Base-by-base conservation (phyloP, 2,329 filamentous ascomycete species). In the Dendryphion nanum region DNA sequence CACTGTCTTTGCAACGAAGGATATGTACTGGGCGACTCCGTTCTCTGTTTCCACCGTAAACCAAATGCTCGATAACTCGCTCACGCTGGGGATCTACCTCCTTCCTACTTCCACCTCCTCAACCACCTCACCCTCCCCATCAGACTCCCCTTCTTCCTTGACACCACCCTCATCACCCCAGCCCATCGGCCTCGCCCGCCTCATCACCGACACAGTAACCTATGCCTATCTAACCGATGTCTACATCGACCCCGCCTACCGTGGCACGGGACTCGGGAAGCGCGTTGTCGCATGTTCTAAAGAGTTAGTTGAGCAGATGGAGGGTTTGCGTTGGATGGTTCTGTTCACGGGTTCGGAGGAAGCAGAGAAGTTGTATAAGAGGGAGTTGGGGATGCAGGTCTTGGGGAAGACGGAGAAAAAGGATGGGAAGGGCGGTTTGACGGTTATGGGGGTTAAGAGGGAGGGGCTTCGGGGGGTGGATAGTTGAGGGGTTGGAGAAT, bases 221-320 rank as follows among this genome's bases (percentile, higher is more conserved):
- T 47, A 44, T 17, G 20, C 31, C 2, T 44, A 40, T 15, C 23
- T 47, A 6, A 47, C 41, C 13, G 41, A 47, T 19, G 44, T 47
- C n/a, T 47, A 38, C 19, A 16, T 47, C 6, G 33, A 39, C 13
- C 38, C 41, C 3, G 7, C 24, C 5, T 28, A 30, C 18, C 41
- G 44, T 14, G 41, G 41, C 6, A 33, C 33, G 13, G 44, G 44
- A 4, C 21, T 44, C 10, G 44, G 41, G n/a, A 30, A 31, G 6
- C 44, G 41, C 41, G n/a, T 47, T 1, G 20, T 44, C 14, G 28
- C 17, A 7, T 47, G 44, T 18, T 26, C 44, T 10, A 32, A 34
- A 4, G 44, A 47, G 21, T 35, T 44, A 5, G 35, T 44, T 28
- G 38, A 42, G 12, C 33, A 33, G 2, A 42, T 44, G 41, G 35